Evolutionary conservation across 441 rosid species (phyloP).

Genomic region (Viola pubescens): DNA sequence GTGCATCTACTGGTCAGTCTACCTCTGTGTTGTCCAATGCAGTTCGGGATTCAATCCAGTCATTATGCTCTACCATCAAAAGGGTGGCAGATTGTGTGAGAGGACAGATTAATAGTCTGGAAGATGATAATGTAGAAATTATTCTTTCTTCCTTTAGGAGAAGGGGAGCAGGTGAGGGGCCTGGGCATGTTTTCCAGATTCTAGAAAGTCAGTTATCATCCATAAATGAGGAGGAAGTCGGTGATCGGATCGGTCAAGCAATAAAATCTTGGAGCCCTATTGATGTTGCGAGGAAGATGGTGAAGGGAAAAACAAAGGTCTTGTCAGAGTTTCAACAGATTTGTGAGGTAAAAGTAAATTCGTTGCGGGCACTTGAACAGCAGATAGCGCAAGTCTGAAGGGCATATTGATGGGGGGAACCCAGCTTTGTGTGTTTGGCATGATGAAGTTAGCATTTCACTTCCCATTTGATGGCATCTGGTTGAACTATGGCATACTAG

Average conservation of each 20-base stretch:
- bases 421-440: constrained; percentile 7
- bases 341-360: constrained; percentile 61
- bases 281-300: constrained; percentile 53
- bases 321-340: constrained; percentile 45
- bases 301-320: constrained; percentile 34
- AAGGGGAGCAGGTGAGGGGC: constrained; percentile 42
- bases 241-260: constrained; percentile 48
- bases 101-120: constrained; percentile 39
- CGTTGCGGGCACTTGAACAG: constrained; percentile 45
- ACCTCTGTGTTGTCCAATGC: constrained; percentile 31
- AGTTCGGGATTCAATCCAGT: constrained; percentile 45
- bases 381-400: constrained; percentile 49
- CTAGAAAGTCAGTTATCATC: constrained; percentile 39
- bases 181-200: constrained; percentile 56
- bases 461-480: not conserved
- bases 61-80: constrained; percentile 36
- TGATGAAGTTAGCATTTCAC: not conserved
- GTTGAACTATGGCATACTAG: not conserved
- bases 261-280: constrained; percentile 55
- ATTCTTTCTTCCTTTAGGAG: constrained; percentile 38
- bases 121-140: constrained; percentile 47
- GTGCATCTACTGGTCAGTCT: constrained; percentile 42
- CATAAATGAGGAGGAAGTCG: constrained; percentile 42
- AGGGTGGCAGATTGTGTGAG: constrained; percentile 46
- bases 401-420: not conserved